Evolutionary conservation across 768 basidiomycete genomes (phyloP), one percentile per base, ranked within the genome.

Genomic region (Pisolithus microcarpus): DNA sequence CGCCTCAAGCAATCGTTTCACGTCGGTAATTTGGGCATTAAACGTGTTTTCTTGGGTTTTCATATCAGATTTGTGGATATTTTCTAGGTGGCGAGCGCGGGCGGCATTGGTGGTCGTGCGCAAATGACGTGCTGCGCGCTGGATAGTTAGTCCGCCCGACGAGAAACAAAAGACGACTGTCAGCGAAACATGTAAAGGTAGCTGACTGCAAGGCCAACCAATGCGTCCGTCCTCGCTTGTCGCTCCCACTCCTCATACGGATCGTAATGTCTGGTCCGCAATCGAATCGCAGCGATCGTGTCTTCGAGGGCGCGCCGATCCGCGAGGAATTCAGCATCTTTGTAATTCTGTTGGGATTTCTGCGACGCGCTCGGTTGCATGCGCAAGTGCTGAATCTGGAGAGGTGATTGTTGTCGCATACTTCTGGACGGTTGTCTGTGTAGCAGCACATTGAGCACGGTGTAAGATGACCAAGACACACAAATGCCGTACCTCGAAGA

Each of bases 191-290:
- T 7, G 10, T 23, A 26, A 34, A 16, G 15, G 30, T 21, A 31
- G 24, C 13, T 16, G 18, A 40, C 8, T 19, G 15, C 4, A 1
- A 40, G 11, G 60, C 74, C 51, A 52, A 78, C 77, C 52, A 73
- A 67, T 5, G 77, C 75, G 34, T 79, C 77, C 43, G 67, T 70
- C 23, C 68, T 67, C 16, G 73, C 66, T 51, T 74, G 65, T 51
- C 75, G 75, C 62, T 78, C 77, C 69, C 76, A 74, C 34, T 78
- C 77, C 56, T 77, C 75, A 43, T 74, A 75, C 2, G 72, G 72
- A 54, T 78, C 77, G 24, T 68, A 60, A 49, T 79, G 65, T 46
- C 66, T 65, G 3, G 73, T 66, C 8, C 68, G 70, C 24, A 76
- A 63, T 11, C 72, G 71, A 16, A 78, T 74, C 1, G 76, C 72